These are phyloP conservation scores for Xylaria bambusicola DNA, from an alignment of 495 filamentous ascomycete species.

Conservation along the genomic window DNA sequence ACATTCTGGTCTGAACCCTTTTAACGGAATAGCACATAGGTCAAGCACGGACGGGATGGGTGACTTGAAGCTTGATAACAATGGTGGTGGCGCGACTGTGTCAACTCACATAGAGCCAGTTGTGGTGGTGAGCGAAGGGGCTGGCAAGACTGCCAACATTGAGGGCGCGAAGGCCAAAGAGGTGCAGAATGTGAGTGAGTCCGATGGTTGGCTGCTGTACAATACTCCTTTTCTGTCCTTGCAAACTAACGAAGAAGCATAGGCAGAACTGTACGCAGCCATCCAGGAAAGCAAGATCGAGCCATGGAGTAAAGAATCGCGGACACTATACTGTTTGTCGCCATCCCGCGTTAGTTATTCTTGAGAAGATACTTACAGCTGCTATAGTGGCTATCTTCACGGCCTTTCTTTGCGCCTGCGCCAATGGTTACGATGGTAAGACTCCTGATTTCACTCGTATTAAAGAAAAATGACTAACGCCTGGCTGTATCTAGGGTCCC, in stretches of 20 bases:
- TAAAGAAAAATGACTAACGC: conserved; percentile 13
- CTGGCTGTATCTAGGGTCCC: conserved; percentile 33
- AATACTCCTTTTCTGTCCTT: background rate
- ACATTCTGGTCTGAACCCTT: background rate
- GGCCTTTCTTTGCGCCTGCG: conserved; percentile 53
- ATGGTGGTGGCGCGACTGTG: conserved; percentile 7
- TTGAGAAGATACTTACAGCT: conserved; percentile 10
- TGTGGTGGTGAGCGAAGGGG: conserved; percentile 32
- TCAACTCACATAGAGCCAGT: background rate
- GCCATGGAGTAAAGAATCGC: conserved; percentile 53
- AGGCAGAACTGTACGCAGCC: conserved; percentile 62
- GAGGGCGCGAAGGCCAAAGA: conserved; percentile 47
- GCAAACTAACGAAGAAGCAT: conserved; percentile 11
- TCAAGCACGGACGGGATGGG: conserved; percentile 19
- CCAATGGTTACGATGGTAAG: conserved; percentile 52
- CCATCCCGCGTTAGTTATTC: background rate
- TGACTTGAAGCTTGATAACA: conserved; percentile 21
- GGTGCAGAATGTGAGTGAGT: conserved; percentile 53
- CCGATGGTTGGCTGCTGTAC: background rate
- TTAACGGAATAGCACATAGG: background rate
- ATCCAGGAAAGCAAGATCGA: conserved; percentile 59
- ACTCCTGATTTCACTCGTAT: background rate
- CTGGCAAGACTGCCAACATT: conserved; percentile 39
- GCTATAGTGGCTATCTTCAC: conserved; percentile 40
- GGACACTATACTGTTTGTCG: conserved; percentile 56